phyloP scores from a whole-genome alignment of 164 flowering plant species.

The Kalanchoe fedtschenkoi region DNA sequence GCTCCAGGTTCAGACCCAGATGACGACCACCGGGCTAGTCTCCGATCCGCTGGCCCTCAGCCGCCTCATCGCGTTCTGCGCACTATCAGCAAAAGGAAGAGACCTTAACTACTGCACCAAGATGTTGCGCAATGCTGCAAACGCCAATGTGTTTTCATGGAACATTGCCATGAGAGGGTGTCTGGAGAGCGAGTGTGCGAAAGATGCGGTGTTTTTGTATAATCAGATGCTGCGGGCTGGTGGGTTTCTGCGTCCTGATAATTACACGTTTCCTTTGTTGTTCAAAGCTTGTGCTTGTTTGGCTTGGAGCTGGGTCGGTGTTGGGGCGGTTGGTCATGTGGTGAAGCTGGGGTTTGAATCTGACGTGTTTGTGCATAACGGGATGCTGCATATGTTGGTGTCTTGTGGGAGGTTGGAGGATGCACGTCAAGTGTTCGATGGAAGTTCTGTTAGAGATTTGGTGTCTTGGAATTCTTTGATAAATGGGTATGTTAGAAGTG shows the following conservation, averaged over 20 bases:
- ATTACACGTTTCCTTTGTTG: constrained; percentile 45
- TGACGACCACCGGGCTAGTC: constrained; percentile 32
- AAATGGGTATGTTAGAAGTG: constrained; percentile 51
- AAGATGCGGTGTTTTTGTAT: constrained; percentile 34
- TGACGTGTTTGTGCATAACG: constrained; percentile 36
- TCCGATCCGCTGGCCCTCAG: constrained; percentile 36
- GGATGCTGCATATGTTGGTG: constrained; percentile 31
- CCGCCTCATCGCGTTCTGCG: constrained; percentile 47
- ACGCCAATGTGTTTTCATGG: constrained; percentile 39
- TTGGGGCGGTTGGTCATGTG: constrained; percentile 38
- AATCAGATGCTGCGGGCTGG: constrained; percentile 29
- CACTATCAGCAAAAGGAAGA: constrained; percentile 22
- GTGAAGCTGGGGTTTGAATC: constrained; percentile 34
- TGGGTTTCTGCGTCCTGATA: constrained; percentile 34
- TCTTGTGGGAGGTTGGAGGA: constrained; percentile 28
- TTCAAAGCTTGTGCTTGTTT: constrained; percentile 37
- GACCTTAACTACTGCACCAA: constrained; percentile 27
- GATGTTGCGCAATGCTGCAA: constrained; percentile 14
- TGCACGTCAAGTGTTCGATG: constrained; percentile 46
- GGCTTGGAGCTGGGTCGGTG: constrained; percentile 18
- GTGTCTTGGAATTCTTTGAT: constrained; percentile 73
- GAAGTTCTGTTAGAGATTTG: constrained; percentile 45
- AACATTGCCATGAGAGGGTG: constrained; percentile 38
- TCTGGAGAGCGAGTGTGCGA: constrained; percentile 20
- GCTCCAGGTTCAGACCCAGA: constrained; percentile 53